A percentile compares a stretch with the other conserved stretches of the same genome.
phyloP scores from a whole-genome alignment of 108 stramenopile genomes.

The Bacterosira constricta region DNA sequence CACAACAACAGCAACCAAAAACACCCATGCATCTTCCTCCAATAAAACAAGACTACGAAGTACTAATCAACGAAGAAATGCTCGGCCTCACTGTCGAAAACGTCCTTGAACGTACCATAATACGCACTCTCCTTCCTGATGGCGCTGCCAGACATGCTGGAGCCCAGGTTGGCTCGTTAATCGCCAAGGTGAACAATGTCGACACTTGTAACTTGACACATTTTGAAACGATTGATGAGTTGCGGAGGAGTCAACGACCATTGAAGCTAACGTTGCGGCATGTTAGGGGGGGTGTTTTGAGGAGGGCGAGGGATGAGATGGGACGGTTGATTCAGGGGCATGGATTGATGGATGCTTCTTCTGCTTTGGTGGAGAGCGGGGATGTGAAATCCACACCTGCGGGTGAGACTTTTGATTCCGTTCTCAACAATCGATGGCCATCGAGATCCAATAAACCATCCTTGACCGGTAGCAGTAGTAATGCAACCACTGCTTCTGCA shows the following conservation, averaged over 20 bases:
- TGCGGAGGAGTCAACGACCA: slow-evolving; percentile 83
- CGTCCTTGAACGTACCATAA: slow-evolving; percentile 87
- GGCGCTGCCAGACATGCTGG: slow-evolving; percentile 86
- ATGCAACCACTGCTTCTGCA: neutral
- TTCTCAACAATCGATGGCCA: slow-evolving; percentile 37
- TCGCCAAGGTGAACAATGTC: slow-evolving; percentile 83
- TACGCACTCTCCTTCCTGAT: slow-evolving; percentile 79
- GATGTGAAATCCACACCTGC: neutral
- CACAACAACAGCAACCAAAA: no score
- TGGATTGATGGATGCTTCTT: slow-evolving; percentile 3
- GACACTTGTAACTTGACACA: slow-evolving; percentile 86
- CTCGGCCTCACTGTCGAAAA: slow-evolving; percentile 91
- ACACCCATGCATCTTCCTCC: no score
- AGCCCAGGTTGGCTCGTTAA: slow-evolving; percentile 79
- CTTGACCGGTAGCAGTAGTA: neutral
- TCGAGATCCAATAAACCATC: slow-evolving; percentile 6
- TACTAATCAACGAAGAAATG: slow-evolving; percentile 83
- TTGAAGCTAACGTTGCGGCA: slow-evolving; percentile 74
- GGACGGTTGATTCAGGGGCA: slow-evolving; percentile 79
- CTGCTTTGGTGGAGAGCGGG: neutral
- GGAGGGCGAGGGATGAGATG: slow-evolving; percentile 85
- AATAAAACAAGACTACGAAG: slow-evolving; percentile 77
- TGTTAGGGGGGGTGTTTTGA: slow-evolving; percentile 65
- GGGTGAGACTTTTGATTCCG: slow-evolving; percentile 38
- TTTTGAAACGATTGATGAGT: slow-evolving; percentile 90